A percentile compares a stretch with the other conserved stretches of the same genome.
Conservation (phyloP, 768 basidiomycete genomes). For the Boletus subcaerulescens region DNA sequence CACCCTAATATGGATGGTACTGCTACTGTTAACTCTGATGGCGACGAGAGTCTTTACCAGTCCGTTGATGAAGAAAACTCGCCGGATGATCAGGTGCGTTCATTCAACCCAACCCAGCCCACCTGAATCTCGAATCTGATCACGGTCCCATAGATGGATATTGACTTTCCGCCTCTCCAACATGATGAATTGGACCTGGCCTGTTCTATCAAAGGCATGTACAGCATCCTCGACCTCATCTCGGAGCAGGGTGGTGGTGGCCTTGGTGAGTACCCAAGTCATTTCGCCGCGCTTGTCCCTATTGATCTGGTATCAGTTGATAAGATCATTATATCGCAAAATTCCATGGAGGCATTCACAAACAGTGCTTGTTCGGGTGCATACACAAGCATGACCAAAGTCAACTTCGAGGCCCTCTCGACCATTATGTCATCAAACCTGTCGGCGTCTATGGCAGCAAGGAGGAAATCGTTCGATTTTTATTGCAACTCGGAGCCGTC, state of each 20-base stretch:
- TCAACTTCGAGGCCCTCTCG: constrained; percentile 47
- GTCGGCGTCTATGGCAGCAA: constrained; percentile 56
- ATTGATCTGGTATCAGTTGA: background rate
- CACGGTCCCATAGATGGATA: constrained; percentile 13
- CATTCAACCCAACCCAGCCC: background rate
- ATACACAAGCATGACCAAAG: constrained; percentile 45
- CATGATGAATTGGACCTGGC: too few species aligned
- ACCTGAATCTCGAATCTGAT: background rate
- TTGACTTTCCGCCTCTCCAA: too few species aligned
- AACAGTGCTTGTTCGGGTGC: constrained; percentile 49
- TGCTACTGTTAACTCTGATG: background rate
- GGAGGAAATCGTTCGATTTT: constrained; percentile 45
- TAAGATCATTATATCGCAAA: constrained; percentile 50
- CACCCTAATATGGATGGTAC: background rate
- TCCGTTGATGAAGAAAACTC: constrained; percentile 9
- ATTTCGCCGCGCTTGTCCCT: too few species aligned
- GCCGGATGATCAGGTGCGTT: constrained; percentile 9
- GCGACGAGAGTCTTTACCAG: constrained; percentile 12
- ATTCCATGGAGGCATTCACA: constrained; percentile 46
- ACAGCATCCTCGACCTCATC: constrained; percentile 38
- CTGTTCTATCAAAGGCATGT: too few species aligned
- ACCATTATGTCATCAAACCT: constrained; percentile 23
- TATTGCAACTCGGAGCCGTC: constrained; percentile 36
- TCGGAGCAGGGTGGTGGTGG: constrained; percentile 49
- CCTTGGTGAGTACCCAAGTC: constrained; percentile 48